These are phyloP conservation scores for Penicillium sp. DNA, from an alignment of 2,329 filamentous ascomycete genomes.

Conservation along the genomic window DNA sequence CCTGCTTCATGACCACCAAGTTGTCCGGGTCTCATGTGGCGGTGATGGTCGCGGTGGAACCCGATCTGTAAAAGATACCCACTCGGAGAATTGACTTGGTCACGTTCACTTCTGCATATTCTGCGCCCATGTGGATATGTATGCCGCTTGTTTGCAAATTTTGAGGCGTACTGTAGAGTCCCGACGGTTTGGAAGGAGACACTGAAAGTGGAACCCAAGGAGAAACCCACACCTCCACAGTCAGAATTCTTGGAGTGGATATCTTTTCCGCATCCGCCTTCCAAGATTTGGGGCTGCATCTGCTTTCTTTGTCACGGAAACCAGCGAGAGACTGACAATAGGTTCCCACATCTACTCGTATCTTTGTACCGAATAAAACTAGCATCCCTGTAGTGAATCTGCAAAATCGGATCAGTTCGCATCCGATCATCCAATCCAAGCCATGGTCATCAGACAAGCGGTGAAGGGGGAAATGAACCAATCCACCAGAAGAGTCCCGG, in stretches of 20 bases:
- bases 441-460: conserved; percentile 19
- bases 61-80: neutral
- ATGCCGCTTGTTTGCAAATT: conserved; percentile 2
- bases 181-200: conserved; percentile 4
- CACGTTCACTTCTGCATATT: neutral
- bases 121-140: neutral
- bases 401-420: neutral
- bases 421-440: neutral
- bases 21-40: neutral
- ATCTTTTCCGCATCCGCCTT: conserved; percentile 10
- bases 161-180: neutral
- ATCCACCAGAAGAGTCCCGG: conserved; percentile 19
- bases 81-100: neutral
- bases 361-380: neutral
- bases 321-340: neutral
- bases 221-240: conserved; percentile 11
- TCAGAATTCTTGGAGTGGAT: conserved; percentile 6
- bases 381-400: conserved; percentile 10
- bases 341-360: neutral
- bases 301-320: neutral
- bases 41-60: neutral
- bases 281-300: neutral
- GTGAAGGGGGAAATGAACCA: conserved; percentile 19
- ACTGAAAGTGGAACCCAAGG: neutral
- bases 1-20: neutral